Conservation (phyloP, 805 yeast genomes). For the Pichia rugopelliculosa region DNA sequence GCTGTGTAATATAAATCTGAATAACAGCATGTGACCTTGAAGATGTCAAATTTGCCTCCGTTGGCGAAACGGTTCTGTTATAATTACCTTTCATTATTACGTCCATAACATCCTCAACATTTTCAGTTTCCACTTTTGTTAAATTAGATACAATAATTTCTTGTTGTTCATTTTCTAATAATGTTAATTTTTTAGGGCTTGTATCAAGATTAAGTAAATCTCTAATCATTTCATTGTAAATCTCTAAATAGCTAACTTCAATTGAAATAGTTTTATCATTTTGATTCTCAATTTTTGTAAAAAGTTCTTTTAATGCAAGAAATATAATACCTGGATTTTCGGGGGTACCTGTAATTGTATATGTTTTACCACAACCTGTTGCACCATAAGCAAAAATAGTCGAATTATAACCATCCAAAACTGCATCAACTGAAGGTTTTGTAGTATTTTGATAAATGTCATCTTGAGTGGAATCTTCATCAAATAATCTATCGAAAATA, state of each 20-base stretch:
- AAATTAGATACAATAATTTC: slow-evolving; percentile 67
- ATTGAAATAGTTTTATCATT: slow-evolving; percentile 49
- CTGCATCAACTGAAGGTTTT: slow-evolving; percentile 61
- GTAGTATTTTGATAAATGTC: slow-evolving; percentile 65
- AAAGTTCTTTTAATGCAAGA: slow-evolving; percentile 70
- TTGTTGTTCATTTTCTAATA: slow-evolving; percentile 65
- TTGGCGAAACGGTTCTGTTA: slow-evolving; percentile 77
- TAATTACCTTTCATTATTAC: slow-evolving; percentile 63
- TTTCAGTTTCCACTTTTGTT: slow-evolving; percentile 50
- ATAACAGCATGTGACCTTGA: slow-evolving; percentile 92
- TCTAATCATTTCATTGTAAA: slow-evolving; percentile 82
- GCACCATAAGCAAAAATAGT: slow-evolving; percentile 96
- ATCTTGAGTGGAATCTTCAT: slow-evolving; percentile 53
- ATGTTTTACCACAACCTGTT: slow-evolving; percentile 97
- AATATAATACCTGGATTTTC: slow-evolving; percentile 74
- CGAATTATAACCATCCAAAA: slow-evolving; percentile 80
- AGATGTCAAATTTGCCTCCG: slow-evolving; percentile 85
- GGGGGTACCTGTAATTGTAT: slow-evolving; percentile 74
- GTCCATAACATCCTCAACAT: slow-evolving; percentile 72
- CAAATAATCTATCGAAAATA: slow-evolving; percentile 76
- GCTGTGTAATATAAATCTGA: slow-evolving; percentile 64
- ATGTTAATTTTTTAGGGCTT: slow-evolving; percentile 34
- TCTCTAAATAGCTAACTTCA: slow-evolving; percentile 70
- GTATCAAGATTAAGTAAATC: slow-evolving; percentile 60
- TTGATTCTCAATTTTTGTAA: slow-evolving; percentile 48